A percentile compares a stretch with the other conserved stretches of the same genome.
These are phyloP conservation scores for Zea mays DNA, from an alignment of 176 grass and related monocot species.

Conservation along the genomic window Zm-B73-REFERENCE-NAM-5.0 NC_050101.1:150372501-150373000, in stretches of 20 bases:
- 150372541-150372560: slow-evolving; percentile 97
- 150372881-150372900: slow-evolving; percentile 46
- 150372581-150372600: slow-evolving; percentile 98
- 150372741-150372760: slow-evolving; percentile 93
- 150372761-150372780: slow-evolving; percentile 92
- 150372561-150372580: slow-evolving; percentile 96
- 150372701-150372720: slow-evolving; percentile 22
- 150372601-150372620: slow-evolving; percentile 86
- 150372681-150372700: neutral
- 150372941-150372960: slow-evolving; percentile 97
- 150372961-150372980: slow-evolving; percentile 89
- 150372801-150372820: slow-evolving; percentile 96
- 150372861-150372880: slow-evolving; percentile 22
- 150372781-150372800: slow-evolving; percentile 97
- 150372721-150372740: slow-evolving; percentile 65
- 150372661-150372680: slow-evolving; percentile 6
- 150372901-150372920: slow-evolving; percentile 98
- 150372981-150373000: neutral
- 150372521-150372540: slow-evolving; percentile 98
- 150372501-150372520: slow-evolving; percentile 97
- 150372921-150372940: slow-evolving; percentile 95
- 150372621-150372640: slow-evolving; percentile 98
- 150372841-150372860: slow-evolving; percentile 40
- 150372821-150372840: slow-evolving; percentile 99
- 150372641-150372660: slow-evolving; percentile 35